Evolutionary conservation across 495 filamentous ascomycete species (phyloP).

Genomic region (Melanomma pulvis-pyrius): DNA sequence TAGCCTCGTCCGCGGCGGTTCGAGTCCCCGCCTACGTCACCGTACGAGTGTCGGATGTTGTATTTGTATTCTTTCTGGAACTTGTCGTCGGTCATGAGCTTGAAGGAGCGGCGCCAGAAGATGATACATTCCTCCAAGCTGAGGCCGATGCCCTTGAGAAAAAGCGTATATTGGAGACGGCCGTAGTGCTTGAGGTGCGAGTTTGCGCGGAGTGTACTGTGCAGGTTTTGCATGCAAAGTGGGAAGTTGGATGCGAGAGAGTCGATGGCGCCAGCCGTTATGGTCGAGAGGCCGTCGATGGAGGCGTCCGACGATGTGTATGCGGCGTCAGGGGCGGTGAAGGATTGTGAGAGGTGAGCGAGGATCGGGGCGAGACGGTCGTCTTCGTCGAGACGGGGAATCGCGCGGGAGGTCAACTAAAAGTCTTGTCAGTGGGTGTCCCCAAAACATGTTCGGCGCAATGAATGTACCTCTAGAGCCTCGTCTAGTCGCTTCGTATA

Average conservation of each 20-base stretch:
- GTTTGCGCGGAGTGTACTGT: slow-evolving; percentile 79
- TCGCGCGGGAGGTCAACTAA: slow-evolving; percentile 80
- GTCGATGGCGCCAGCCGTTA: slow-evolving; percentile 69
- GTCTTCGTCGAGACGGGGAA: slow-evolving; percentile 94
- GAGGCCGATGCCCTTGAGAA: slow-evolving; percentile 95
- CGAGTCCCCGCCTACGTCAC: slow-evolving; percentile 90
- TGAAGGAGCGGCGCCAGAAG: slow-evolving; percentile 90
- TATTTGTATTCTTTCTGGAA: slow-evolving; percentile 97
- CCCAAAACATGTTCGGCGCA: not conserved
- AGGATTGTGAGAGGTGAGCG: slow-evolving; percentile 87
- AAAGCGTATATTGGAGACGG: slow-evolving; percentile 92
- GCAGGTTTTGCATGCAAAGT: slow-evolving; percentile 89
- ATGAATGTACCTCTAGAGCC: slow-evolving; percentile 69
- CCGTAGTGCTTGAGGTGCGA: slow-evolving; percentile 91
- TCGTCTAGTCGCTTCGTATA: slow-evolving; percentile 77
- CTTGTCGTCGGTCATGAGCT: slow-evolving; percentile 80
- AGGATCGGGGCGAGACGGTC: slow-evolving; percentile 93
- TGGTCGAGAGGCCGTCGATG: slow-evolving; percentile 66
- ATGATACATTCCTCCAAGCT: slow-evolving; percentile 87
- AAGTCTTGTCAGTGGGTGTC: not conserved
- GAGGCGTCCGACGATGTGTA: slow-evolving; percentile 68
- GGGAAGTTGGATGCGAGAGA: slow-evolving; percentile 85
- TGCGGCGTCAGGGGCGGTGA: slow-evolving; percentile 82
- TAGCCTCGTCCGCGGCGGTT: slow-evolving; percentile 85
- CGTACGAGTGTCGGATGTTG: slow-evolving; percentile 91